phyloP scores from a whole-genome alignment of 306 rosid species.

The Astragalus membranaceus region DNA sequence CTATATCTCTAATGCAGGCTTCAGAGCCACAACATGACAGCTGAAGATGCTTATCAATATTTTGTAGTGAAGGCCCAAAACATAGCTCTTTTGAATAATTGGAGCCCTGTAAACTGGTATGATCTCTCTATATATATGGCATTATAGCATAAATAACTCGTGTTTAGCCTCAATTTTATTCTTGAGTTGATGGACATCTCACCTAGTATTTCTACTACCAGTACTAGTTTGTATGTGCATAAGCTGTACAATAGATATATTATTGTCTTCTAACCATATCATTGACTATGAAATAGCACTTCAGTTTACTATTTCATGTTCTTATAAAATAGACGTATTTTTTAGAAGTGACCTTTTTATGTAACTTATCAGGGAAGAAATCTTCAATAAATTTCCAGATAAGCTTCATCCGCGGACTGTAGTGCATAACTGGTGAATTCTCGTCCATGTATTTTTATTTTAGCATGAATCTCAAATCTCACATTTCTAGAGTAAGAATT shows the following conservation, averaged over 20 bases:
- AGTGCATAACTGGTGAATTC: slow-evolving; percentile 87
- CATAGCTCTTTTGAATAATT: slow-evolving; percentile 64
- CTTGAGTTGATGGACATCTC: neutral
- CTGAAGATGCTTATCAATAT: slow-evolving; percentile 74
- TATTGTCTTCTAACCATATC: too few relatives aligned
- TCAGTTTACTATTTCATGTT: neutral
- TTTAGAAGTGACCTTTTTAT: slow-evolving; percentile 14
- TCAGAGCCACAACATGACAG: slow-evolving; percentile 45
- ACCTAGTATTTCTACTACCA: neutral
- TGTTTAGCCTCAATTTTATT: neutral
- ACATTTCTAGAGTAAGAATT: slow-evolving; percentile 1
- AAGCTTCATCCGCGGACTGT: slow-evolving; percentile 81
- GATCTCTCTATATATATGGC: neutral
- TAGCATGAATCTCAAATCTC: neutral
- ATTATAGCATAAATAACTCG: neutral
- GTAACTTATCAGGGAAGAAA: slow-evolving; percentile 80
- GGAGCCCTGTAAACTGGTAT: slow-evolving; percentile 99
- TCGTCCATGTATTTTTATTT: neutral
- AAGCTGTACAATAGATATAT: too few relatives aligned
- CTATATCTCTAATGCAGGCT: slow-evolving; percentile 55
- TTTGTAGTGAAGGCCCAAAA: slow-evolving; percentile 86
- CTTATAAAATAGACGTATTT: neutral
- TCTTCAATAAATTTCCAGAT: slow-evolving; percentile 61
- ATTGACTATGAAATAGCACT: too few relatives aligned
- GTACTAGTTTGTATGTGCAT: too few relatives aligned